Evolutionary conservation across 257 asterid genomes (phyloP).

Genomic region (Echites panduratus): DNA sequence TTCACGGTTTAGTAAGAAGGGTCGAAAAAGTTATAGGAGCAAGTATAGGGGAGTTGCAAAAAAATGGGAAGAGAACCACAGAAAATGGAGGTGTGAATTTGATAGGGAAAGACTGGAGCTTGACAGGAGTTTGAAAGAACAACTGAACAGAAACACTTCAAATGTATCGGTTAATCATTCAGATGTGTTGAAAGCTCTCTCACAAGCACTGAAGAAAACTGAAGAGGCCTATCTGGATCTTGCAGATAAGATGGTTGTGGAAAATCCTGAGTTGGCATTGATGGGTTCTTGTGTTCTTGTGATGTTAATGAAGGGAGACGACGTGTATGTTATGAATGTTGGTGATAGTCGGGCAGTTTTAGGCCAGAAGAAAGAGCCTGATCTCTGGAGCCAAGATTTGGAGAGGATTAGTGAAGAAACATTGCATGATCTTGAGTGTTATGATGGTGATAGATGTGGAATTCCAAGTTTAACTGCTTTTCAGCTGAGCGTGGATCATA

Average conservation of each 20-base stretch:
- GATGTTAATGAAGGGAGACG: conserved; percentile 94
- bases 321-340: conserved; percentile 86
- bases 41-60: conserved; percentile 51
- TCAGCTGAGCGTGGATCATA: conserved; percentile 85
- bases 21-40: conserved; percentile 34
- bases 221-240: conserved; percentile 75
- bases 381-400: conserved; percentile 91
- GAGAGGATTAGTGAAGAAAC: conserved; percentile 93
- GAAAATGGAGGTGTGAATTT: conserved; percentile 90
- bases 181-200: conserved; percentile 73
- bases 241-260: conserved; percentile 72
- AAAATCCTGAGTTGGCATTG: conserved; percentile 91
- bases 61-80: conserved; percentile 87
- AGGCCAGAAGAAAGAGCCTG: conserved; percentile 69
- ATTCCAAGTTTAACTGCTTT: conserved; percentile 50
- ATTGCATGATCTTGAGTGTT: conserved; percentile 56
- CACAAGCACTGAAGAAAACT: conserved; percentile 66
- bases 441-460: conserved; percentile 42
- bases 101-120: conserved; percentile 90
- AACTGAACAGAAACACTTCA: conserved; percentile 34
- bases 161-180: conserved; percentile 43
- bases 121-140: conserved; percentile 67
- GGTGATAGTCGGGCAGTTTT: conserved; percentile 96
- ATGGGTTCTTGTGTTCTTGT: conserved; percentile 98
- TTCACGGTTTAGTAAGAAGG: conserved; percentile 28